Percentiles rank a stretch among this genome's conserved stretches.
phyloP scores from a whole-genome alignment of 192 early-diverging fungal species.

The Backusella psychrophila region DNA sequence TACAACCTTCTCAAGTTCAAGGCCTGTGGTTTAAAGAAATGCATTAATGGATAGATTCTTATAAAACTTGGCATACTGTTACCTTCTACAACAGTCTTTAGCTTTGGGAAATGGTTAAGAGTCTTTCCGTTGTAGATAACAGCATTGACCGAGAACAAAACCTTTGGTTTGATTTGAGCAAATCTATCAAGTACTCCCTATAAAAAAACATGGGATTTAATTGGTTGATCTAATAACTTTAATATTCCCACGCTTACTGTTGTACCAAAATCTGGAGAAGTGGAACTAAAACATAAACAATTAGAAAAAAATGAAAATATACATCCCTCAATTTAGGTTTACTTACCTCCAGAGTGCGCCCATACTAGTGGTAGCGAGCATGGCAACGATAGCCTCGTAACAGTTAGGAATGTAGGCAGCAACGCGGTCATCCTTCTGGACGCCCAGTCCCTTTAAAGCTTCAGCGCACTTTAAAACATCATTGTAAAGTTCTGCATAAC shows the following conservation, averaged over 20 bases:
- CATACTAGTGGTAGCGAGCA: slow-evolving; percentile 75
- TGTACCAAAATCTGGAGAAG: slow-evolving; percentile 93
- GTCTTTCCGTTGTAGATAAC: slow-evolving; percentile 90
- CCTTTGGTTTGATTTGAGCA: slow-evolving; percentile 85
- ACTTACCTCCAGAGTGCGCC: slow-evolving; percentile 85
- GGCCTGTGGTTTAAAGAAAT: slow-evolving; percentile 22
- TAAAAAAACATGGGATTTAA: neutral
- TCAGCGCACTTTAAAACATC: slow-evolving; percentile 67
- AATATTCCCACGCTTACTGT: slow-evolving; percentile 46
- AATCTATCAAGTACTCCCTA: slow-evolving; percentile 92
- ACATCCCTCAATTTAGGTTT: neutral
- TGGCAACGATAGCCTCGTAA: slow-evolving; percentile 75
- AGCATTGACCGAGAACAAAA: slow-evolving; percentile 88
- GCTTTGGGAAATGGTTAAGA: slow-evolving; percentile 77
- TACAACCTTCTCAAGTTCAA: slow-evolving; percentile 73
- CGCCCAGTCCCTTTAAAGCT: slow-evolving; percentile 69
- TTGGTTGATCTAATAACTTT: neutral
- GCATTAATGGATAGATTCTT: neutral
- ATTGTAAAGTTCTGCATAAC: slow-evolving; percentile 71
- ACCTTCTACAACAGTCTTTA: slow-evolving; percentile 66
- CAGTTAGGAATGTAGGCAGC: slow-evolving; percentile 90
- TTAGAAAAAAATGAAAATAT: neutral
- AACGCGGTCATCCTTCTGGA: slow-evolving; percentile 80
- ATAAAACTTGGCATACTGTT: neutral
- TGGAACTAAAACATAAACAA: slow-evolving; percentile 49